Conservation (phyloP, 768 basidiomycete genomes). For the Clathrus columnatus region DNA sequence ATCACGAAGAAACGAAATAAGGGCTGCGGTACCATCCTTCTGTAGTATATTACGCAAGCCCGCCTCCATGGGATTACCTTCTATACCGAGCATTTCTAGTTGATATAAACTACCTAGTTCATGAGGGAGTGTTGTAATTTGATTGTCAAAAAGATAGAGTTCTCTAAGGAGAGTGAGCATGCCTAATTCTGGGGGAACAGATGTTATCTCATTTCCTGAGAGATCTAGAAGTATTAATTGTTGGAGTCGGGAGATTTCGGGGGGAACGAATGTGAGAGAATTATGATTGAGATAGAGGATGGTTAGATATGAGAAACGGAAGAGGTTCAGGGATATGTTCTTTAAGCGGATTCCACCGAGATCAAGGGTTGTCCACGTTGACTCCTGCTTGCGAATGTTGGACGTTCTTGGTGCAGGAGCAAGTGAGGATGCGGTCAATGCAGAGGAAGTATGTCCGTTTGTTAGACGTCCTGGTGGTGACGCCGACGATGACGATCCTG, state of each 20-base stretch:
- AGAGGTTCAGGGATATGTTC: slow-evolving; percentile 74
- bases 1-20: slow-evolving; percentile 89
- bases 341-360: slow-evolving; percentile 95
- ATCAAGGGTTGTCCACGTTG: slow-evolving; percentile 85
- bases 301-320: slow-evolving; percentile 86
- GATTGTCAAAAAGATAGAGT: slow-evolving; percentile 92
- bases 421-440: slow-evolving; percentile 64
- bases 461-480: slow-evolving; percentile 2
- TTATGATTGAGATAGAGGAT: slow-evolving; percentile 98
- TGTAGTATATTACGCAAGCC: slow-evolving; percentile 73
- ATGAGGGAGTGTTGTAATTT: slow-evolving; percentile 71
- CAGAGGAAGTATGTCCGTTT: slow-evolving; percentile 20
- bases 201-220: slow-evolving; percentile 74
- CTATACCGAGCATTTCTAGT: slow-evolving; percentile 86
- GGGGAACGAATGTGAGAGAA: slow-evolving; percentile 64
- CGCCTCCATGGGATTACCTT: slow-evolving; percentile 91
- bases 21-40: slow-evolving; percentile 86
- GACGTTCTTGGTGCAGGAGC: slow-evolving; percentile 55
- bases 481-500: slow-evolving; percentile 10
- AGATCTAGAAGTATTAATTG: slow-evolving; percentile 87
- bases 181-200: slow-evolving; percentile 81
- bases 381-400: slow-evolving; percentile 56
- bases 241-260: slow-evolving; percentile 73
- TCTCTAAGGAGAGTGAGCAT: slow-evolving; percentile 87
- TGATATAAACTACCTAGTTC: slow-evolving; percentile 89